Percentiles rank a stretch among this genome's conserved stretches.
Conservation (phyloP, 202 grass and related monocot species). For the Sporobolus alterniflorus region DNA sequence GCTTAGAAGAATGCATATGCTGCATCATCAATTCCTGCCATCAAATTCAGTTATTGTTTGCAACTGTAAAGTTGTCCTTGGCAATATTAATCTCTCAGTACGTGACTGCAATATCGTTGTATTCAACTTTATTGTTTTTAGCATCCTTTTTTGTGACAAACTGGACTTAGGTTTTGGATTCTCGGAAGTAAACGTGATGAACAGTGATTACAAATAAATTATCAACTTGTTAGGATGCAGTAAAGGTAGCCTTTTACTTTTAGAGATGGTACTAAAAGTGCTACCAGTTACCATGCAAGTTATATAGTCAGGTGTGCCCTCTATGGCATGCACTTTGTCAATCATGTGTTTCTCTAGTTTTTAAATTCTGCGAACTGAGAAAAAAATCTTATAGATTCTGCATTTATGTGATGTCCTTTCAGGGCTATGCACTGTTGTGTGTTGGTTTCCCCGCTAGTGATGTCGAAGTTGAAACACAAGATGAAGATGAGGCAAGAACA, state of each 20-base stretch:
- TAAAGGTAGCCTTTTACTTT: background rate
- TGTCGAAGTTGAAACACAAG: conserved; percentile 96
- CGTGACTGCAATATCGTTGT: background rate
- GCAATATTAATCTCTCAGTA: background rate
- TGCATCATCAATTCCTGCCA: background rate
- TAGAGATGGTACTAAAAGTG: background rate
- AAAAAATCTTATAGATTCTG: conserved; percentile 6
- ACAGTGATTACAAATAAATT: background rate
- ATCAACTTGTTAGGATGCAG: background rate
- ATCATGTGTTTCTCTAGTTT: background rate
- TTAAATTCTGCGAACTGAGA: background rate
- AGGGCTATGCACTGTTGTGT: conserved; percentile 97
- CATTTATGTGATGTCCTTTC: conserved; percentile 29
- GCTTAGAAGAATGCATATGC: too few relatives aligned
- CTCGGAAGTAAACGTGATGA: background rate
- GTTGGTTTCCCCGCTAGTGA: conserved; percentile 88
- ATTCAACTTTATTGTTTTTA: background rate
- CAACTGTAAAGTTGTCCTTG: background rate
- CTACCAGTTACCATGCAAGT: background rate
- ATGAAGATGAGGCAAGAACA: conserved; percentile 86
- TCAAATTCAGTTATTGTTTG: background rate
- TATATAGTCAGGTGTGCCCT: background rate
- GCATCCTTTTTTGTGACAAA: background rate
- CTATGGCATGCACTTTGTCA: background rate
- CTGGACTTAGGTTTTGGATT: background rate